These are phyloP conservation scores for Echria macrotheca DNA, from an alignment of 495 filamentous ascomycete species.

Conservation along the genomic window DNA sequence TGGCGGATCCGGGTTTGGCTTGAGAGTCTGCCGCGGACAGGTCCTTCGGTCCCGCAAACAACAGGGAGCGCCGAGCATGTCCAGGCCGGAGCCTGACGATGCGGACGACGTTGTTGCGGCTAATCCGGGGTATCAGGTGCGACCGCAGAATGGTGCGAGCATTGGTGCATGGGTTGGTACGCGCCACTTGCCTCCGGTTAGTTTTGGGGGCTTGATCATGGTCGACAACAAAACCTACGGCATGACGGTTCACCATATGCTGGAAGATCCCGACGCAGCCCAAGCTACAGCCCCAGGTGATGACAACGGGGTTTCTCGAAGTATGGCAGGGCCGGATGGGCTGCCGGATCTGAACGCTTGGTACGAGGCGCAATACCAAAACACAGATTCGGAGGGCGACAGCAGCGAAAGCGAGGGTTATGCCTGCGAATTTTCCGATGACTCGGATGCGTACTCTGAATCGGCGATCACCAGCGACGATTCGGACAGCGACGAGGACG, in stretches of 20 bases:
- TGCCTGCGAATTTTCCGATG: slow-evolving; percentile 50
- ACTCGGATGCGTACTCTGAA: slow-evolving; percentile 43
- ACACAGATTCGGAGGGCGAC: slow-evolving; percentile 30
- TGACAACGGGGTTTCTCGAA: slow-evolving; percentile 16
- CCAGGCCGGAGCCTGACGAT: slow-evolving; percentile 19
- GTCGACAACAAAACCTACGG: slow-evolving; percentile 80
- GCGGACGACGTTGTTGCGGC: slow-evolving; percentile 37
- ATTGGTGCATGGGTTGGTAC: slow-evolving; percentile 86
- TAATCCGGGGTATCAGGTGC: slow-evolving; percentile 65
- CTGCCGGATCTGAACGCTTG: slow-evolving; percentile 23
- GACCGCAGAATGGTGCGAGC: slow-evolving; percentile 78
- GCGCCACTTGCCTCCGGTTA: slow-evolving; percentile 79
- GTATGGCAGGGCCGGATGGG: slow-evolving; percentile 20
- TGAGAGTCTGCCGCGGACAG: slow-evolving; percentile 64
- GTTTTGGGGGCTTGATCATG: slow-evolving; percentile 80
- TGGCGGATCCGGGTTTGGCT: slow-evolving; percentile 49
- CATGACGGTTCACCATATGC: slow-evolving; percentile 94
- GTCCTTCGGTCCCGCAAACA: slow-evolving; percentile 60
- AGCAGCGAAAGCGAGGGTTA: slow-evolving; percentile 38
- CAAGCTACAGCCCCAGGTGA: slow-evolving; percentile 32
- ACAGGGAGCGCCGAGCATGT: slow-evolving; percentile 32
- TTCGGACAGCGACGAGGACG: slow-evolving; percentile 35
- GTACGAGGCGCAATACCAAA: slow-evolving; percentile 30
- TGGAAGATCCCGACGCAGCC: slow-evolving; percentile 72
- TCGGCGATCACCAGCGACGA: slow-evolving; percentile 43